These are phyloP conservation scores for Ceratocystis destructans DNA, from an alignment of 2,329 filamentous ascomycete genomes.

Conservation along the genomic window DNA sequence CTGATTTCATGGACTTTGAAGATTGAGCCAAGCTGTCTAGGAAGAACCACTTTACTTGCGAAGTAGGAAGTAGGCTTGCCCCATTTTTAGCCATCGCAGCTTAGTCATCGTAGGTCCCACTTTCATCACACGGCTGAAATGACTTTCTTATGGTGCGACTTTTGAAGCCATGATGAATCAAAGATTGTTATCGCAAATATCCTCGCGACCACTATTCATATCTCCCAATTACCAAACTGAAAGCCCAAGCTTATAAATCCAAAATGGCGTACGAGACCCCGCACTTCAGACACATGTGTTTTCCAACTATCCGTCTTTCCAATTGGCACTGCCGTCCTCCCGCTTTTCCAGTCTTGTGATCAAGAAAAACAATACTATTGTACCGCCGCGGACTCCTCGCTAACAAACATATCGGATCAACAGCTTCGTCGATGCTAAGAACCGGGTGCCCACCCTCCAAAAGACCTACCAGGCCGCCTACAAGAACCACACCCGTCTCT, in stretches of 20 bases:
- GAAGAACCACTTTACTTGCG: background rate
- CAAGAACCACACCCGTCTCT: slow-evolving; percentile 53
- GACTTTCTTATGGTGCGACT: slow-evolving; percentile 12
- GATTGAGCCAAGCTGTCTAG: background rate
- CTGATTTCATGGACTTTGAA: background rate
- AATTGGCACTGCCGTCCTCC: background rate
- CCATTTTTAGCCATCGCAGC: slow-evolving; percentile 7
- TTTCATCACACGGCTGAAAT: slow-evolving; percentile 12
- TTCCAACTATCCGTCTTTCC: background rate
- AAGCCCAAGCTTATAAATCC: slow-evolving; percentile 19
- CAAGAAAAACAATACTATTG: background rate
- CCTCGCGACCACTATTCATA: slow-evolving; percentile 5
- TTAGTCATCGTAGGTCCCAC: slow-evolving; percentile 14
- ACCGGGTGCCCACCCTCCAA: slow-evolving; percentile 65
- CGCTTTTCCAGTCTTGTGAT: background rate
- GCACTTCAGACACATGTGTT: background rate
- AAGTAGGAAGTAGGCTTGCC: background rate
- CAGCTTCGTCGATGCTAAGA: slow-evolving; percentile 55
- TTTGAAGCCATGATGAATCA: background rate
- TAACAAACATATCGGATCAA: slow-evolving; percentile 21
- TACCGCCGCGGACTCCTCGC: background rate
- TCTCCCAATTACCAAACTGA: slow-evolving; percentile 3
- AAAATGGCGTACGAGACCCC: slow-evolving; percentile 29
- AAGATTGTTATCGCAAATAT: slow-evolving; percentile 3
- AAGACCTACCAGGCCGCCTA: slow-evolving; percentile 61